Conservation (phyloP, 2,329 filamentous ascomycete genomes). For the Paracoccidioides lutzii region DNA sequence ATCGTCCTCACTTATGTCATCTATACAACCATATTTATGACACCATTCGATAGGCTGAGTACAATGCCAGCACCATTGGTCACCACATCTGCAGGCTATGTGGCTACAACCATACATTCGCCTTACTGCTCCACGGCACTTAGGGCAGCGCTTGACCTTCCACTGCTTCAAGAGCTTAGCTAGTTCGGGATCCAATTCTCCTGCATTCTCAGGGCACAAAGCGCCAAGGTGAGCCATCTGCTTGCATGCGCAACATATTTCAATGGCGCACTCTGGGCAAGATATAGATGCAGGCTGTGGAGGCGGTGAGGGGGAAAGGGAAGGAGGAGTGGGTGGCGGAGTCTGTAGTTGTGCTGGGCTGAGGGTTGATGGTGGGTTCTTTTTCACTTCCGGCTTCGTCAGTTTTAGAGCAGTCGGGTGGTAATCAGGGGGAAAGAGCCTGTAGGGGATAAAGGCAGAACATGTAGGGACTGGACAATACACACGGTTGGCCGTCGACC, state of each 20-base stretch:
- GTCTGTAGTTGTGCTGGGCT: conserved; percentile 5
- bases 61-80: conserved; percentile 40
- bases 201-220: conserved; percentile 23
- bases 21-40: conserved; percentile 8
- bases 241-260: conserved; percentile 35
- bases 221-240: conserved; percentile 25
- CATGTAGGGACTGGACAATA: conserved; percentile 39
- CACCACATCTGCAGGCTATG: conserved; percentile 38
- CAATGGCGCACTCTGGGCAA: conserved; percentile 33
- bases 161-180: conserved; percentile 28
- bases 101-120: conserved; percentile 39
- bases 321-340: conserved; percentile 12
- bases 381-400: background rate
- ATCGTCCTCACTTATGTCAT: conserved; percentile 10
- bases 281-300: conserved; percentile 14
- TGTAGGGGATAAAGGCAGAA: conserved; percentile 35
- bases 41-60: conserved; percentile 22
- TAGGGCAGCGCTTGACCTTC: conserved; percentile 39
- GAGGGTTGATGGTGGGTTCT: background rate
- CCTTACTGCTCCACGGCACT: conserved; percentile 36
- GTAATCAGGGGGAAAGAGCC: conserved; percentile 14
- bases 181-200: conserved; percentile 24
- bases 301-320: background rate
- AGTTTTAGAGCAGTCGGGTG: background rate
- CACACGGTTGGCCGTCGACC: conserved; percentile 31